A percentile compares a stretch with the other conserved stretches of the same genome.
These are phyloP conservation scores for Paraurostyla sp. DNA, from an alignment of 73 alveolate genomes.

Conservation along the genomic window DNA sequence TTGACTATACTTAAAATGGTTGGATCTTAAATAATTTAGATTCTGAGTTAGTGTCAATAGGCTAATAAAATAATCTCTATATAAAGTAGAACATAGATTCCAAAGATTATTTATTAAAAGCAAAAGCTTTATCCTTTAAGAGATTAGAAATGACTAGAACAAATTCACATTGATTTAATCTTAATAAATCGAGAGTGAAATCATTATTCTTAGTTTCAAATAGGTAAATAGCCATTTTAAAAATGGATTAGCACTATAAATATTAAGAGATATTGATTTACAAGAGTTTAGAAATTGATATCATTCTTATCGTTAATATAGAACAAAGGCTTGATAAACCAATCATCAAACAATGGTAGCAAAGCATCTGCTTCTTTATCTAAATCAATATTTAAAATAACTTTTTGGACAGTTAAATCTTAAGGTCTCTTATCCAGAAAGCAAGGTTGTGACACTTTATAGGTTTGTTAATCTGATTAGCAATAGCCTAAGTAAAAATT, in stretches of 20 bases:
- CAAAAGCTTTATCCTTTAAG: not conserved
- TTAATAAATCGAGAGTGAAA: not conserved
- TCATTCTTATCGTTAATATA: slow-evolving; percentile 17
- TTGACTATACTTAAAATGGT: not conserved
- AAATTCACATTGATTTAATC: not conserved
- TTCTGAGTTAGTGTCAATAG: not conserved
- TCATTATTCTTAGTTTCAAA: not conserved
- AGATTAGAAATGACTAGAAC: not conserved
- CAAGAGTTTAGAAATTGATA: not conserved
- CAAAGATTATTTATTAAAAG: not conserved
- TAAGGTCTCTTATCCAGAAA: not conserved
- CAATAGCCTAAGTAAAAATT: slow-evolving; percentile 30
- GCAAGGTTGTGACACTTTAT: slow-evolving; percentile 22
- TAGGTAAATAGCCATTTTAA: not conserved
- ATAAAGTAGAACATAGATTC: slow-evolving; percentile 31
- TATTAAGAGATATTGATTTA: not conserved
- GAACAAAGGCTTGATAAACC: slow-evolving; percentile 50
- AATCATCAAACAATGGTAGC: slow-evolving; percentile 33
- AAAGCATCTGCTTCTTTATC: not conserved
- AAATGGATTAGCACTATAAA: slow-evolving; percentile 14
- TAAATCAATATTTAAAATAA: slow-evolving; percentile 5
- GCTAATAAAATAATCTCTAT: not conserved
- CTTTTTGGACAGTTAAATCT: not conserved
- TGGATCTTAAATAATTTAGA: not conserved
- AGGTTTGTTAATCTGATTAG: slow-evolving; percentile 17